Conservation (phyloP, 352 stramenopile species). For the Nannochloropsis limnetica region DNA sequence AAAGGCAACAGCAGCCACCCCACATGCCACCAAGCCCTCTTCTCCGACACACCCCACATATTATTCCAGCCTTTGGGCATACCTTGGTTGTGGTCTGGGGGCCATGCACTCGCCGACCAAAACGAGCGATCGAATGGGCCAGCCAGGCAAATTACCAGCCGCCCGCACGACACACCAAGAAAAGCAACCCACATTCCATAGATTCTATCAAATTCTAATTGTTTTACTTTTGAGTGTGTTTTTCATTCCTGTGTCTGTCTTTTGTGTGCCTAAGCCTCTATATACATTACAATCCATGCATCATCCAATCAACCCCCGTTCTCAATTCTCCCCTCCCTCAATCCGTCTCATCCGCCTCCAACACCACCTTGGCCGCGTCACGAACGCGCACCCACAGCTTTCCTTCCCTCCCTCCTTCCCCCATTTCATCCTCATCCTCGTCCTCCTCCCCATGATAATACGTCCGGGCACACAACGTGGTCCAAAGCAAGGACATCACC, state of each 20-base stretch:
- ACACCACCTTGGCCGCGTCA: neutral
- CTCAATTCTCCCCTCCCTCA: neutral
- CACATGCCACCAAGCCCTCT: neutral
- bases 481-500: slow-evolving; percentile 14
- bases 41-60: neutral
- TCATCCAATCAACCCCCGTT: neutral
- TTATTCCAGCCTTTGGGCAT: neutral
- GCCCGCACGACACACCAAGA: too few relatives aligned
- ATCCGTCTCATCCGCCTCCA: slow-evolving; percentile 34
- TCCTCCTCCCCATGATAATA: neutral
- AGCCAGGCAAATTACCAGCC: too few relatives aligned
- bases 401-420: neutral
- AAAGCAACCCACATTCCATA: neutral
- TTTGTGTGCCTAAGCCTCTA: neutral
- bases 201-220: neutral
- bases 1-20: neutral
- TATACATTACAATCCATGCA: neutral
- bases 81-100: neutral
- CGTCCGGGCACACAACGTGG: neutral
- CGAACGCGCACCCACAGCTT: neutral
- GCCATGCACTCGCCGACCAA: neutral
- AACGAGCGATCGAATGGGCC: neutral
- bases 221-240: neutral
- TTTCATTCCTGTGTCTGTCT: too few relatives aligned
- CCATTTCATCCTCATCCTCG: neutral